Evolutionary conservation across 768 basidiomycete genomes (phyloP).

Genomic region (Hydnomerulius pinastri): DNA sequence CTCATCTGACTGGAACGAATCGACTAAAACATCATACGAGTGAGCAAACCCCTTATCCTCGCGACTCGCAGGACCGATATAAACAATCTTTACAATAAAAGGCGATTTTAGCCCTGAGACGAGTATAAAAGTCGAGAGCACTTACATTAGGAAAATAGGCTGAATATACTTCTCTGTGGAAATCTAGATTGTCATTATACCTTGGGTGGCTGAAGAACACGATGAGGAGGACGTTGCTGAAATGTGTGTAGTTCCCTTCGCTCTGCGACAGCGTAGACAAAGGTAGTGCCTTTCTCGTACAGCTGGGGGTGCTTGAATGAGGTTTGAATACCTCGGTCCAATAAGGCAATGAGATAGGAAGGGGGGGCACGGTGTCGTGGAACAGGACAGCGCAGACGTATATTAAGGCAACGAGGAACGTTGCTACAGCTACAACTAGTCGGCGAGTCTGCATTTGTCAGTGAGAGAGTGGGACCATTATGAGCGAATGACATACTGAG

Average conservation of each 20-base stretch:
- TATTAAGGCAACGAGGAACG: neutral
- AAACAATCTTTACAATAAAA: conserved; percentile 39
- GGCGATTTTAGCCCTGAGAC: neutral
- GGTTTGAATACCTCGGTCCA: neutral
- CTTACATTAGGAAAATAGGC: conserved; percentile 53
- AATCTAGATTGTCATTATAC: conserved; percentile 49
- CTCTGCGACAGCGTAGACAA: conserved; percentile 11
- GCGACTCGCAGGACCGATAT: conserved; percentile 47
- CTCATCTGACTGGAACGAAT: conserved; percentile 47
- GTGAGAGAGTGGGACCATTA: neutral
- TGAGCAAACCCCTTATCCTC: conserved; percentile 49
- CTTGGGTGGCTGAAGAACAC: conserved; percentile 54
- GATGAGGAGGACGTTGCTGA: conserved; percentile 45
- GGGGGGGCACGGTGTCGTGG: neutral
- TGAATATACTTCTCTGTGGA: conserved; percentile 46
- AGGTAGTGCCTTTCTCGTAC: too few relatives aligned
- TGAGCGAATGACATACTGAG: conserved; percentile 11
- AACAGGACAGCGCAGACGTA: neutral
- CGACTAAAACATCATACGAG: conserved; percentile 52
- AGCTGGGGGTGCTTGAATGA: too few relatives aligned
- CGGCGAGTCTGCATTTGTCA: conserved; percentile 2
- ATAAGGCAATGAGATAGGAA: neutral
- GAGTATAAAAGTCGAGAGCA: neutral
- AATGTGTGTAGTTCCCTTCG: conserved; percentile 36
- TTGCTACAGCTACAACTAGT: neutral